Base-by-base conservation (phyloP, 2,329 filamentous ascomycete genomes). In the Fulvia fulva region DNA sequence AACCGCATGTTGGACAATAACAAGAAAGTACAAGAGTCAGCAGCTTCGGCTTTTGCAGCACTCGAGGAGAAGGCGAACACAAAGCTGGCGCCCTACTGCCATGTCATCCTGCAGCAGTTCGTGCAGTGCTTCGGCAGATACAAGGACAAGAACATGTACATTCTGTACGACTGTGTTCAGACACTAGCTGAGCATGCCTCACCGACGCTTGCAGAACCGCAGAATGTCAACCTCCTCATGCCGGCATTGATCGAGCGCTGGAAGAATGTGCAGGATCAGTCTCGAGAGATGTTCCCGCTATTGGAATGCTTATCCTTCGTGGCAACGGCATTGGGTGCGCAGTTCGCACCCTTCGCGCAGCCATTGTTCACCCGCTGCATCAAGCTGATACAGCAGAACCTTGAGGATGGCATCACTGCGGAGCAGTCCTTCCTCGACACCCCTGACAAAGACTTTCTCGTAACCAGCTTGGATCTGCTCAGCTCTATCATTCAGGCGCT, bases 101-200 rank as follows among this genome's bases (percentile, higher is more conserved):
- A 87, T 26, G 90, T 92, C 25, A 97, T 99, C 68, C 85, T 97
- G 54, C 87, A 87, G 61, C 94, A 97, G 72, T 97, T 93, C 70
- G 91, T 97, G 53, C 81, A 83, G 60, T 99, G 94, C 75, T 99
- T 99, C 75, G 83, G 81, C 54, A 91, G 89, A 75, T 99, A 97
- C 84, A 97, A 99, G 81, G 93, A 97, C 75, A 88, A 91, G 69
- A 99, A 99, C 78, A 97, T 97, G 86, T 97, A 95, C 78, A 95
- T 97, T 55, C 84, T 99, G 32, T 99, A 99, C 77, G 94, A 99
- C 76, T 97, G 94, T 74, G 90, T 99, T 32, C 94, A 99, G 77
- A 99, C 94, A 0, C 80, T 99, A 57, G 94, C 94, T 3, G 94
- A 99, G 74, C 88, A 91, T 70, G 88, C 97, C 55, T 91, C 91